Evolutionary conservation across 805 yeast species (phyloP).

Genomic region (Kazachstania kunashirensis): DNA sequence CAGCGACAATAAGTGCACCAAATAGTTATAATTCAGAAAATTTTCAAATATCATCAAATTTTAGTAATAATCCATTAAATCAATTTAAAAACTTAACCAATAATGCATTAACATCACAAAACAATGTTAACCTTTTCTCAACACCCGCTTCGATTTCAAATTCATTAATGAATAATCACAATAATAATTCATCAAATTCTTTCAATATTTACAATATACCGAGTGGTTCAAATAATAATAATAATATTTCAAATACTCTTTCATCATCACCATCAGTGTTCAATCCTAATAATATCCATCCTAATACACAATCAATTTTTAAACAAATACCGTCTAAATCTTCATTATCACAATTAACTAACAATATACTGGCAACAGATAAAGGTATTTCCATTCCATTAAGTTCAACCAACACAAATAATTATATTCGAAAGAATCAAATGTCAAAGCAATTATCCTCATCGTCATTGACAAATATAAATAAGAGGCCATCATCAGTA

Average conservation of each 20-base stretch:
- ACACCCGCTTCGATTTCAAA: background rate
- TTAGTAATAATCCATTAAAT: background rate
- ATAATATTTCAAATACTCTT: background rate
- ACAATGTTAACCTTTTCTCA: background rate
- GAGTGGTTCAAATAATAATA: background rate
- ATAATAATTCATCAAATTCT: background rate
- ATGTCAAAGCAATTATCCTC: slow-evolving; percentile 23
- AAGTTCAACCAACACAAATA: slow-evolving; percentile 10
- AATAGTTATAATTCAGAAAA: slow-evolving; percentile 25
- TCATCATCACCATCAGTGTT: slow-evolving; percentile 1
- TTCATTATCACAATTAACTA: slow-evolving; percentile 1
- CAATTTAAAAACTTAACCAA: slow-evolving; percentile 1
- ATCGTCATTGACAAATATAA: slow-evolving; percentile 18
- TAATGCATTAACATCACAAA: background rate
- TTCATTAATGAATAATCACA: background rate
- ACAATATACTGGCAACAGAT: slow-evolving; percentile 1
- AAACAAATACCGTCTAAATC: slow-evolving; percentile 1
- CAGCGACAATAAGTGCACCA: slow-evolving; percentile 31
- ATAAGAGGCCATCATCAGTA: slow-evolving; percentile 18
- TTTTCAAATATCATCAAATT: slow-evolving; percentile 4
- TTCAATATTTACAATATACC: slow-evolving; percentile 5
- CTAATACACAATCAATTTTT: background rate
- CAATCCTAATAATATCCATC: background rate
- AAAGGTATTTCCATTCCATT: slow-evolving; percentile 7
- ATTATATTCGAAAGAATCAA: slow-evolving; percentile 22